A percentile compares a stretch with the other conserved stretches of the same genome.
phyloP scores from a whole-genome alignment of 805 yeast genomes.

The Deakozyma indianensis region DNA sequence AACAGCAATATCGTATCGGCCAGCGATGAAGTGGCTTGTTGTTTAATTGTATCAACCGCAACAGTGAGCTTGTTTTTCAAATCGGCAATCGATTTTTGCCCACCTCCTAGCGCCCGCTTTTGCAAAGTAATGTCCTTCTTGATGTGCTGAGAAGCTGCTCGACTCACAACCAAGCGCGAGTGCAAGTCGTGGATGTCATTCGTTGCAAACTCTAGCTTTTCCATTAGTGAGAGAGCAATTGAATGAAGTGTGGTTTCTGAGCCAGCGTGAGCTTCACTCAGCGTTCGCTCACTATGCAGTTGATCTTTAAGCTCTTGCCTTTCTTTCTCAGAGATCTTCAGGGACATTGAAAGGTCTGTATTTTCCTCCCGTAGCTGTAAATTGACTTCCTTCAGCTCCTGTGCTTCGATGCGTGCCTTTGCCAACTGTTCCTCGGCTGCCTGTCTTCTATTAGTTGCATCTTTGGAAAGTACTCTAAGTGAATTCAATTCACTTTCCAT shows the following conservation, averaged over 20 bases:
- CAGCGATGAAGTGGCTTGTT: background rate
- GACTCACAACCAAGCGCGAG: background rate
- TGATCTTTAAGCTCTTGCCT: background rate
- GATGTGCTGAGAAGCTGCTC: background rate
- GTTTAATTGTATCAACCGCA: background rate
- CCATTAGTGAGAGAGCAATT: background rate
- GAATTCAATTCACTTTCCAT: background rate
- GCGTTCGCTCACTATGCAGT: background rate
- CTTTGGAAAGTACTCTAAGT: background rate
- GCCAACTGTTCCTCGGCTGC: background rate
- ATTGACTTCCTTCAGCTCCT: background rate
- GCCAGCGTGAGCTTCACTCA: background rate
- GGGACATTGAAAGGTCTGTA: background rate
- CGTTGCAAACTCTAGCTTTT: background rate
- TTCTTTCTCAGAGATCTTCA: background rate
- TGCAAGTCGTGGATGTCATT: background rate
- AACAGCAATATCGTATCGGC: background rate
- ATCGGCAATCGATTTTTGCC: background rate
- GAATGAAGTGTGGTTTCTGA: background rate
- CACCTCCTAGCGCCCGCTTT: background rate
- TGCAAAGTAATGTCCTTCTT: background rate
- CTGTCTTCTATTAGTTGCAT: background rate
- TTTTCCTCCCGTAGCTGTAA: background rate
- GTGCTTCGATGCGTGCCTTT: background rate
- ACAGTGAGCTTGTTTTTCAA: background rate